A percentile compares a stretch with the other conserved stretches of the same genome.
phyloP scores from a whole-genome alignment of 2,329 filamentous ascomycete species.

The Dactylonectria estremocensis region DNA sequence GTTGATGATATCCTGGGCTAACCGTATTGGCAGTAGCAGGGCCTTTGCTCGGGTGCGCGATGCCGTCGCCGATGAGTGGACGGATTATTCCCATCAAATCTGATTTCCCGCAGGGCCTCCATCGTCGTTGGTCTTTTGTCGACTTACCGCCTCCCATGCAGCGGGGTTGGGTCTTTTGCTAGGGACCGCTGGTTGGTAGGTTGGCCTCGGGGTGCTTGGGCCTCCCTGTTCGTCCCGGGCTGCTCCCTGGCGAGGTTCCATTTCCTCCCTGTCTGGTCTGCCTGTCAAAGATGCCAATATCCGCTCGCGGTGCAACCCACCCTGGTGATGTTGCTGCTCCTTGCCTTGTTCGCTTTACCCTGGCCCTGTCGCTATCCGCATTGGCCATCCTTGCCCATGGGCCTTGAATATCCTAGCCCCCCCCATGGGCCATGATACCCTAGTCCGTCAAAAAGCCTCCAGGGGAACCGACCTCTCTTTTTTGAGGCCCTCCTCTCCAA shows the following conservation, averaged over 20 bases:
- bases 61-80: conserved; percentile 20
- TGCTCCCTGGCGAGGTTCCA: neutral
- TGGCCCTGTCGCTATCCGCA: conserved; percentile 23
- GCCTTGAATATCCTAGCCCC: neutral
- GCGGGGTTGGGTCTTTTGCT: neutral
- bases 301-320: conserved; percentile 23
- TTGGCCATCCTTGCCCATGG: conserved; percentile 24
- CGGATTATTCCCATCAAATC: conserved; percentile 24
- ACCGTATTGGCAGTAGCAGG: too few relatives aligned
- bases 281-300: conserved; percentile 25
- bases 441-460: conserved; percentile 20
- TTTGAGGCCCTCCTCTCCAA: neutral
- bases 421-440: conserved; percentile 9
- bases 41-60: conserved; percentile 12
- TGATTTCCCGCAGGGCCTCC: neutral
- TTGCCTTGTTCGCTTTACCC: conserved; percentile 27
- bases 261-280: conserved; percentile 10
- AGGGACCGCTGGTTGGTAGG: too few relatives aligned
- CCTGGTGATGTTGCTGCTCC: conserved; percentile 4
- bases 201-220: too few relatives aligned
- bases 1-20: too few relatives aligned
- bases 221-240: too few relatives aligned
- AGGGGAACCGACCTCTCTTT: neutral
- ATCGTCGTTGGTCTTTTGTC: conserved; percentile 15
- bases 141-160: conserved; percentile 12